Evolutionary conservation across 768 basidiomycete genomes (phyloP).

Genomic region (Amanita phalloides): DNA sequence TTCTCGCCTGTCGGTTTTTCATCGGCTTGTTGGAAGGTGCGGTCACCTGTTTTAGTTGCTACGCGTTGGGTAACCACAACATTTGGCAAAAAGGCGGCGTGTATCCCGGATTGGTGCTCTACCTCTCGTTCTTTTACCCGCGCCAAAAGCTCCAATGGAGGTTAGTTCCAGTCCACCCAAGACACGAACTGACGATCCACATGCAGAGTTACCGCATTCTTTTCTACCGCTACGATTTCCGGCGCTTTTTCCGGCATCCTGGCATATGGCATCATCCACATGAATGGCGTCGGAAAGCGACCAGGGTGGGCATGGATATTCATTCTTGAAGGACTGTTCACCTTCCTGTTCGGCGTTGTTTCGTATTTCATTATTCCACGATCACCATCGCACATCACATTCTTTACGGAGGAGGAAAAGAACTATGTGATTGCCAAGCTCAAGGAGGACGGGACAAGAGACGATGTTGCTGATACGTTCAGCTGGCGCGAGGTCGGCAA

Average conservation of each 20-base stretch:
- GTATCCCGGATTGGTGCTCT: constrained; percentile 46
- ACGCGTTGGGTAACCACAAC: neutral
- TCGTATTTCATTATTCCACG: constrained; percentile 25
- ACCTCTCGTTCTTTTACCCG: constrained; percentile 47
- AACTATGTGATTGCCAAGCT: constrained; percentile 30
- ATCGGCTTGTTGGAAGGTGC: constrained; percentile 39
- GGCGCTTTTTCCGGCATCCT: constrained; percentile 64
- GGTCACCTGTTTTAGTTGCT: neutral
- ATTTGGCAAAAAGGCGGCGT: constrained; percentile 34
- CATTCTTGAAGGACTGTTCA: constrained; percentile 58
- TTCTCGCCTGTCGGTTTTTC: constrained; percentile 40
- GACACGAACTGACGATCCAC: constrained; percentile 2
- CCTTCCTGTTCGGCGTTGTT: constrained; percentile 40
- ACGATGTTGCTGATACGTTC: constrained; percentile 36
- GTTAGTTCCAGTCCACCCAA: constrained; percentile 13
- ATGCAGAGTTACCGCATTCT: constrained; percentile 35
- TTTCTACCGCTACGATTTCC: constrained; percentile 43
- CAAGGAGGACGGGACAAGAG: constrained; percentile 28
- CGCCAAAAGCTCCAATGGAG: constrained; percentile 39
- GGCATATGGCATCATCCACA: constrained; percentile 52
- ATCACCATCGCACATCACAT: constrained; percentile 21
- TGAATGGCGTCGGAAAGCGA: constrained; percentile 43
- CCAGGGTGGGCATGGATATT: constrained; percentile 66
- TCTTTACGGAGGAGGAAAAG: constrained; percentile 41
- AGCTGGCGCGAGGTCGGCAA: constrained; percentile 45